phyloP scores from a whole-genome alignment of 495 filamentous ascomycete species.

The Neurospora sp. region DNA sequence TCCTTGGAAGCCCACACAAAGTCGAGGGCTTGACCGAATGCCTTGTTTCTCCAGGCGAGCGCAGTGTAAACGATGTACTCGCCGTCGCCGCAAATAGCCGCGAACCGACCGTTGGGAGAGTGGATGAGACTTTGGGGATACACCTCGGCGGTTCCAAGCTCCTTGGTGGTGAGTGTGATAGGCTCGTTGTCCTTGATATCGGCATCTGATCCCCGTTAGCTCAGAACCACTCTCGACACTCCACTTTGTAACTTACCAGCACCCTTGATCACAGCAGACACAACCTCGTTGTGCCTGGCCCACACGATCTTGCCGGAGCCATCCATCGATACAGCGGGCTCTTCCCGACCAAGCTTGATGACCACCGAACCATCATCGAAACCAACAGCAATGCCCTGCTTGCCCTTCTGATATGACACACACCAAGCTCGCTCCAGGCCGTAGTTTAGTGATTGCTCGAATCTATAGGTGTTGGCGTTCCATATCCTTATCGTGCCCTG shows the following conservation, averaged over 20 bases:
- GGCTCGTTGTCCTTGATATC: conserved; percentile 80
- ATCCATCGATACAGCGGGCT: conserved; percentile 97
- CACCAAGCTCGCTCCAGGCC: conserved; percentile 96
- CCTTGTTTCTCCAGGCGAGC: conserved; percentile 94
- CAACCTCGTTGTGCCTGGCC: conserved; percentile 69
- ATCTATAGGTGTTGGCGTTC: conserved; percentile 93
- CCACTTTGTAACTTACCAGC: conserved; percentile 37
- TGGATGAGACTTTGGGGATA: conserved; percentile 92
- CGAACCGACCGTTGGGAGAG: conserved; percentile 95
- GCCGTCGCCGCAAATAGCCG: conserved; percentile 92
- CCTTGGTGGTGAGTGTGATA: conserved; percentile 80
- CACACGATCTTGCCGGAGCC: conserved; percentile 89
- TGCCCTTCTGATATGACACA: conserved; percentile 85
- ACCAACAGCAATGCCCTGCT: conserved; percentile 87
- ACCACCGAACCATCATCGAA: conserved; percentile 98
- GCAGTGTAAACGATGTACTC: conserved; percentile 99
- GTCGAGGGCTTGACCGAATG: conserved; percentile 87
- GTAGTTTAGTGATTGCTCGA: conserved; percentile 93
- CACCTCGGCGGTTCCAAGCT: conserved; percentile 89
- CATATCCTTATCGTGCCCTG: conserved; percentile 90
- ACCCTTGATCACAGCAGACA: conserved; percentile 91
- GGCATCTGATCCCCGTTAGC: conserved; percentile 40
- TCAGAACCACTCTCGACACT: neutral
- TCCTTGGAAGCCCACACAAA: conserved; percentile 98
- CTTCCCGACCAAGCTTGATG: conserved; percentile 93